Base-by-base conservation (phyloP, 2,329 filamentous ascomycete species). In the Diaporthe destruens region DNA sequence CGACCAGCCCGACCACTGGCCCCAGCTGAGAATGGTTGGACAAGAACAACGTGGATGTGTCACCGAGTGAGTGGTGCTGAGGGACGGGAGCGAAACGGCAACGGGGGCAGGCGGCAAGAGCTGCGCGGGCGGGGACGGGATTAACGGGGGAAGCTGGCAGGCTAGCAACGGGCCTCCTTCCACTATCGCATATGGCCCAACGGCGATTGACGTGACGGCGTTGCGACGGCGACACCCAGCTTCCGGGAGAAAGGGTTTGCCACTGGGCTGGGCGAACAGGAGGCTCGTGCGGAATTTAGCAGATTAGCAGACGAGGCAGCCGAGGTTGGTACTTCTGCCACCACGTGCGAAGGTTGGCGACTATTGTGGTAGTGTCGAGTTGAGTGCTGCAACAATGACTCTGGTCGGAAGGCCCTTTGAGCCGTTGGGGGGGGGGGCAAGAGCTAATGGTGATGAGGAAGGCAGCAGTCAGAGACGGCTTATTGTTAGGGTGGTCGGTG, bases 281-380 rank as follows among this genome's bases (percentile, higher is more conserved):
- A 47, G 57, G 57, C 57, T 47, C 39, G 57, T 63, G 57, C 57
- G 57, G 25, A 25, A 3, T 29, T 29, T 29, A 29, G 29, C 29
- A 29, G 29, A 29, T 20, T 11, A 16, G 16, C 20, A 49, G 14
- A 51, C 56, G 39, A 47, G 39, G 39, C 39, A 6, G 39, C 59
- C 59, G 59, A 51, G 42, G 29, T 34, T 65, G 59, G 59, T 65
- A 34, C 44, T 65, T 49, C 61, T 49, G 44, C 61, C 44, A 36
- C 44, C 61, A 66, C 61, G 61, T 66, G 61, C 29, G 47, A 47
- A 63, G 9, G 25, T 32, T 44, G 25, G 39, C 57, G 39, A 47
- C 42, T n/a, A 6, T 47, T 47, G 39, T 29, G 47, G 39, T 49
- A 51, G 47, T 49, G 39, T 9, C 16, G 39, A 65, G 29, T 44